Evolutionary conservation across 257 asterid genomes (phyloP).

Genomic region (Gentiana dahurica): DNA sequence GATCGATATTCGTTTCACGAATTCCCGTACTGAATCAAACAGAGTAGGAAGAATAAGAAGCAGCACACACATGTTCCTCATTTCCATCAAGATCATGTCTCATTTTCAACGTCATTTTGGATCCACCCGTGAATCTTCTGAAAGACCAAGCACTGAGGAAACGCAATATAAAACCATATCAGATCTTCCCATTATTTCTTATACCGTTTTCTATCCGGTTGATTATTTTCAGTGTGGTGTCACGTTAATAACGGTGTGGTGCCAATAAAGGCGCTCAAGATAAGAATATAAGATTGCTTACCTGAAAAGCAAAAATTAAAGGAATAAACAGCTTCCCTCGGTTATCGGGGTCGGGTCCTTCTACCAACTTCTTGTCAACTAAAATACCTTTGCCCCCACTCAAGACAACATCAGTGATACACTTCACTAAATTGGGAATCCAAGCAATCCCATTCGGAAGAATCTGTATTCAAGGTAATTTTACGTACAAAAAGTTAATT

Average conservation of each 20-base stretch:
- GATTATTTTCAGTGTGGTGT: too few relatives aligned
- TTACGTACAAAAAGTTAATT: constrained; percentile 1
- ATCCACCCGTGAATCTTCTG: constrained; percentile 53
- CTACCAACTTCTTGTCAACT: constrained; percentile 71
- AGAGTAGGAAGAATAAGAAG: neutral
- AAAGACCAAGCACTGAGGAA: constrained; percentile 55
- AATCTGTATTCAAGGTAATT: constrained; percentile 27
- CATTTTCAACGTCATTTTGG: constrained; percentile 46
- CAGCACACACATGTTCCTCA: constrained; percentile 7
- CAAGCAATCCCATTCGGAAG: constrained; percentile 76
- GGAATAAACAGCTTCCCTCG: constrained; percentile 73
- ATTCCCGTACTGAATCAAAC: neutral
- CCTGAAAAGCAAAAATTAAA: constrained; percentile 63
- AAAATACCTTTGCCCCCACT: constrained; percentile 57
- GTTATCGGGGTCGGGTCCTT: constrained; percentile 78
- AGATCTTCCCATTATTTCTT: neutral
- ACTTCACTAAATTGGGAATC: constrained; percentile 71
- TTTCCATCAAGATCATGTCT: constrained; percentile 45
- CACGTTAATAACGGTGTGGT: too few relatives aligned
- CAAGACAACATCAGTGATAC: constrained; percentile 49
- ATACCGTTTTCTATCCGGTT: neutral
- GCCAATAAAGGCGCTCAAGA: neutral
- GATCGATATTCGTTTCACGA: neutral
- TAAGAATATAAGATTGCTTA: constrained; percentile 18
- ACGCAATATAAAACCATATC: neutral